Evolutionary conservation across 805 yeast species (phyloP).

Genomic region (Kregervanrija fluxuum): DNA sequence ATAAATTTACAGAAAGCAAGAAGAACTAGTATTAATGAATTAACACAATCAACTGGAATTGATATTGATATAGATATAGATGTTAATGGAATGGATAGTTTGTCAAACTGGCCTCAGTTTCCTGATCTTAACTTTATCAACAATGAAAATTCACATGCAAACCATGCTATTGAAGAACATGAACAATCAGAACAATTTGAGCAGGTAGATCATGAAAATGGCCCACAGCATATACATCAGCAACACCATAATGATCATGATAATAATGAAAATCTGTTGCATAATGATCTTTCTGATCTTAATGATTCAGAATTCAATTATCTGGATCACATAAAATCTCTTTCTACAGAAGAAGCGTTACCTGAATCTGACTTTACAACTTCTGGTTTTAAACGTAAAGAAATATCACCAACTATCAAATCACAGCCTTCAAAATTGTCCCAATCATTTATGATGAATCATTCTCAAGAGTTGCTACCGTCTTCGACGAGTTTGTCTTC

Average conservation of each 20-base stretch:
- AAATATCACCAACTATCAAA: constrained; percentile 16
- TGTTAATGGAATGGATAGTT: constrained; percentile 9
- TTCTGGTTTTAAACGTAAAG: constrained; percentile 17
- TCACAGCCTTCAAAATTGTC: constrained; percentile 24
- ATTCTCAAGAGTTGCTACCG: constrained; percentile 1
- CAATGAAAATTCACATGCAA: not conserved
- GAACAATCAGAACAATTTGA: too few species aligned
- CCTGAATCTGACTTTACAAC: constrained; percentile 2
- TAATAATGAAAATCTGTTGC: constrained; percentile 40
- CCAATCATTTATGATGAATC: constrained; percentile 17
- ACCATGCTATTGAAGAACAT: not conserved
- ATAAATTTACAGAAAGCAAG: constrained; percentile 28
- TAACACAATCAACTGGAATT: not conserved
- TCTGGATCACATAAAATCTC: constrained; percentile 13
- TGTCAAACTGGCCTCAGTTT: constrained; percentile 28
- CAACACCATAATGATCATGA: not conserved
- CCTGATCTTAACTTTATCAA: constrained; percentile 23
- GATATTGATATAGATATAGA: not conserved
- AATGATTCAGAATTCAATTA: constrained; percentile 7
- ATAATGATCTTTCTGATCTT: constrained; percentile 22
- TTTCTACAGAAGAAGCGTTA: constrained; percentile 9
- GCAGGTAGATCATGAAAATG: not conserved
- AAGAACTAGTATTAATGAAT: constrained; percentile 1
- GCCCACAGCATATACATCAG: not conserved
- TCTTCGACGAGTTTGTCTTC: not conserved